A percentile compares a stretch with the other conserved stretches of the same genome.
phyloP scores from a whole-genome alignment of 1,284 basidiomycete genomes.

The Waitea zeae region DNA sequence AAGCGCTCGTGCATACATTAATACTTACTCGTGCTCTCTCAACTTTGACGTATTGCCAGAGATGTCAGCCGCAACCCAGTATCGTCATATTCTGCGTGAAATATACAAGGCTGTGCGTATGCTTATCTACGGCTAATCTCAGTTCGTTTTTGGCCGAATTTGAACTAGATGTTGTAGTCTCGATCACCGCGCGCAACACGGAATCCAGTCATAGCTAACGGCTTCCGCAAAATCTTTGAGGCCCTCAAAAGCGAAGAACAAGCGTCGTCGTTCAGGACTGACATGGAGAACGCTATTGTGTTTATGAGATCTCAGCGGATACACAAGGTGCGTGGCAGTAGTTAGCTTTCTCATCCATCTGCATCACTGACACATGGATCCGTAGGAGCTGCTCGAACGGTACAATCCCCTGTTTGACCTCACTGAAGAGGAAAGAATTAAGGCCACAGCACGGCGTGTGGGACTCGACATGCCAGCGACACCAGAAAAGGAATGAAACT shows the following conservation, averaged over 20 bases:
- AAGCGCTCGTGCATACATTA: too few species aligned
- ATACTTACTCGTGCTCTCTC: too few species aligned
- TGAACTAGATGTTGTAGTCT: conserved; percentile 16
- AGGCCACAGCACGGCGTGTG: conserved; percentile 74
- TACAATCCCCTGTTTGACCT: conserved; percentile 79
- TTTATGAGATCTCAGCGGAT: conserved; percentile 58
- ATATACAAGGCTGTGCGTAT: neutral
- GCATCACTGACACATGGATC: conserved; percentile 4
- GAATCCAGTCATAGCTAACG: conserved; percentile 25
- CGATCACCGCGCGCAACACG: conserved; percentile 23
- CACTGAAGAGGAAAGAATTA: conserved; percentile 60
- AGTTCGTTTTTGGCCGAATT: neutral
- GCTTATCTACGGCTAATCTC: too few species aligned
- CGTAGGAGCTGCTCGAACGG: conserved; percentile 53
- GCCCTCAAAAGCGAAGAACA: conserved; percentile 15
- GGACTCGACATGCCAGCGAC: conserved; percentile 56
- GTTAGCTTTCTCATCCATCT: neutral
- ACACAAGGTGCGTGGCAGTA: conserved; percentile 24
- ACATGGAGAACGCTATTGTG: conserved; percentile 46
- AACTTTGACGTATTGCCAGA: too few species aligned
- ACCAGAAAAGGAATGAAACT: too few species aligned
- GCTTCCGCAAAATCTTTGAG: conserved; percentile 44
- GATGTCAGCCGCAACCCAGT: too few species aligned
- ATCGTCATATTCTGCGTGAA: neutral
- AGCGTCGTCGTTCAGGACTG: conserved; percentile 18